phyloP scores from a whole-genome alignment of 768 basidiomycete species.

The Dictyophora rubrovolvata region DNA sequence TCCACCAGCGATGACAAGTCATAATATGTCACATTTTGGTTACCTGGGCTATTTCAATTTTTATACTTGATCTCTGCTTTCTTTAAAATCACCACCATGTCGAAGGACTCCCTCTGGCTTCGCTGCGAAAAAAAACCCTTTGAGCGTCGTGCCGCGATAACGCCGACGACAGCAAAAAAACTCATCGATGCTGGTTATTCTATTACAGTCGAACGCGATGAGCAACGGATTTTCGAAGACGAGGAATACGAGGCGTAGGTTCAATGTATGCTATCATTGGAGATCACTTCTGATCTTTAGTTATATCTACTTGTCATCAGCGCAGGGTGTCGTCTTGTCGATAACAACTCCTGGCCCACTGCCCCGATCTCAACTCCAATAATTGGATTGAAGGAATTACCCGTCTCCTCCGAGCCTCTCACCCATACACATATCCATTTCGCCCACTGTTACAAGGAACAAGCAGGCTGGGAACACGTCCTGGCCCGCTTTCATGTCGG shows the following conservation, averaged over 20 bases:
- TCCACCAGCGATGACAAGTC: not conserved
- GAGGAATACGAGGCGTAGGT: slow-evolving; percentile 86
- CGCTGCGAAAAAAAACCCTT: slow-evolving; percentile 96
- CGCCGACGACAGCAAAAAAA: slow-evolving; percentile 80
- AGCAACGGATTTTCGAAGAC: slow-evolving; percentile 90
- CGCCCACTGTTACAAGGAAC: slow-evolving; percentile 94
- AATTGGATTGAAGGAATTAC: slow-evolving; percentile 95
- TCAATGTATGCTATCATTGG: not conserved
- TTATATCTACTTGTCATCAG: slow-evolving; percentile 31
- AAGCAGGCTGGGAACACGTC: slow-evolving; percentile 84
- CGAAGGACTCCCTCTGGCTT: slow-evolving; percentile 64
- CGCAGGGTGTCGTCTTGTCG: slow-evolving; percentile 81
- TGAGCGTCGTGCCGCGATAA: slow-evolving; percentile 86
- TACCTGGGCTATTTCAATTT: not conserved
- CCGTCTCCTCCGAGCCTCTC: slow-evolving; percentile 68
- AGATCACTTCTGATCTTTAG: not conserved
- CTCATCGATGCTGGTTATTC: slow-evolving; percentile 86
- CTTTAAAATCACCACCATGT: slow-evolving; percentile 26
- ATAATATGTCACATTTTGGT: not conserved
- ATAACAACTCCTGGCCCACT: slow-evolving; percentile 79
- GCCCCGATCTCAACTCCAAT: slow-evolving; percentile 71
- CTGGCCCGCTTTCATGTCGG: slow-evolving; percentile 80
- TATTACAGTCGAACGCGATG: slow-evolving; percentile 85
- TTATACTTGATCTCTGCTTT: not conserved
- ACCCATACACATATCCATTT: slow-evolving; percentile 96